These are phyloP conservation scores for Margaritispora aquatica DNA, from an alignment of 495 filamentous ascomycete genomes.

Conservation along the genomic window DNA sequence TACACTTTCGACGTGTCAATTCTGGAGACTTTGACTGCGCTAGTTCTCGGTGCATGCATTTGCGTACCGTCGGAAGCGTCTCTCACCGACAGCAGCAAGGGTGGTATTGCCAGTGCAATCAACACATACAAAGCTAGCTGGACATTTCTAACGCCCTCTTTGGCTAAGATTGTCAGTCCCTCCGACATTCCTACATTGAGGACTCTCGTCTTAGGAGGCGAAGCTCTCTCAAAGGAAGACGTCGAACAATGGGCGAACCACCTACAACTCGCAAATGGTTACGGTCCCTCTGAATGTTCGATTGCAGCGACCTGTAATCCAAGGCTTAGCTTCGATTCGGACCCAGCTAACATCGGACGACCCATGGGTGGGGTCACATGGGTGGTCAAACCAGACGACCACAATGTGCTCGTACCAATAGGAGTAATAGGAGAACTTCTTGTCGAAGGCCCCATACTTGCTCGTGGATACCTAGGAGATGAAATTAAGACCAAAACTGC, in stretches of 20 bases:
- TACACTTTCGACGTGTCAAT: neutral
- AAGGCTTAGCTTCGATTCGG: too few species aligned
- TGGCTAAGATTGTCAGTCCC: slow-evolving; percentile 33
- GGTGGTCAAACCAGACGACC: too few species aligned
- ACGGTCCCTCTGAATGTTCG: too few species aligned
- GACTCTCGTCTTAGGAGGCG: slow-evolving; percentile 44
- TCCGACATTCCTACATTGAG: slow-evolving; percentile 38
- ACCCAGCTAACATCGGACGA: too few species aligned
- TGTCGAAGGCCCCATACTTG: too few species aligned
- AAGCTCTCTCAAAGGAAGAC: slow-evolving; percentile 47
- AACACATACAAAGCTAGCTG: slow-evolving; percentile 28
- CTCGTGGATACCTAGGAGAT: too few species aligned
- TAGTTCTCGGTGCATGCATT: slow-evolving; percentile 46
- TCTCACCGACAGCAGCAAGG: slow-evolving; percentile 39
- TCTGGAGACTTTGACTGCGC: neutral
- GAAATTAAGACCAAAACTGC: slow-evolving; percentile 11
- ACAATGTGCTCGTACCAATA: too few species aligned
- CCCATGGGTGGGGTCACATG: too few species aligned
- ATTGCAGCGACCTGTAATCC: too few species aligned
- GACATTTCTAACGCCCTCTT: slow-evolving; percentile 36
- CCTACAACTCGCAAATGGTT: too few species aligned
- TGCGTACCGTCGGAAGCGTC: slow-evolving; percentile 52
- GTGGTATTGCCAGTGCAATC: slow-evolving; percentile 19
- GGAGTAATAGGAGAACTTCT: too few species aligned
- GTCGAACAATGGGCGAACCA: too few species aligned